Evolutionary conservation across 805 yeast genomes (phyloP).

Genomic region (Schwanniomyces occidentalis): DNA sequence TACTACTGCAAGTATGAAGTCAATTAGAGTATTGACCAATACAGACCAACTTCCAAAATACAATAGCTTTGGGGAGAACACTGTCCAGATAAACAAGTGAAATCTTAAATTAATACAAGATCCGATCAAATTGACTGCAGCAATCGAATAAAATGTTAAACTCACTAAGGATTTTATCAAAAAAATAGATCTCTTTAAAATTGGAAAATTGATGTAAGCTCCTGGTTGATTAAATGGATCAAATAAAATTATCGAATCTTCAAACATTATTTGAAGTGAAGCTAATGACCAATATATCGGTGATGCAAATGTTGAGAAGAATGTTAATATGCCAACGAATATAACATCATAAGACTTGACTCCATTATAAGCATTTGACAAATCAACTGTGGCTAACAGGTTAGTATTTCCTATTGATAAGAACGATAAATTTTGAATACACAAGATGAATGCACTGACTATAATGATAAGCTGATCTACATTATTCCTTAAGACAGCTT

Average conservation of each 20-base stretch:
- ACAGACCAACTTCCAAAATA: slow-evolving; percentile 77
- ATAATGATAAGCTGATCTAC: slow-evolving; percentile 22
- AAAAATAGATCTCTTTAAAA: slow-evolving; percentile 34
- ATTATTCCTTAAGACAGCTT: slow-evolving; percentile 5
- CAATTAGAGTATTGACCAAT: slow-evolving; percentile 44
- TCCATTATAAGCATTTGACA: slow-evolving; percentile 92
- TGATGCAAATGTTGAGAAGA: slow-evolving; percentile 80
- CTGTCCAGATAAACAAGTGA: slow-evolving; percentile 96
- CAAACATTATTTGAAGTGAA: slow-evolving; percentile 41
- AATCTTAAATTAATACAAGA: slow-evolving; percentile 77
- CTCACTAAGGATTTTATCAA: slow-evolving; percentile 35
- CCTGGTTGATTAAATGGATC: slow-evolving; percentile 7
- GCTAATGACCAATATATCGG: slow-evolving; percentile 79
- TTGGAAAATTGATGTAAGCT: slow-evolving; percentile 16
- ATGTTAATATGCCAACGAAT: slow-evolving; percentile 75
- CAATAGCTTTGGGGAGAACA: slow-evolving; percentile 88
- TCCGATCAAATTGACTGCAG: slow-evolving; percentile 56
- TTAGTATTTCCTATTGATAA: slow-evolving; percentile 91
- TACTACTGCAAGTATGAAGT: slow-evolving; percentile 41
- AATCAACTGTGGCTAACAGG: slow-evolving; percentile 85
- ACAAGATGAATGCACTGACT: slow-evolving; percentile 39
- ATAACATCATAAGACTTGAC: slow-evolving; percentile 65
- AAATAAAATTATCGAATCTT: slow-evolving; percentile 20
- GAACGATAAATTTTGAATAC: slow-evolving; percentile 74
- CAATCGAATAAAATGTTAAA: slow-evolving; percentile 57